Conservation (phyloP, 148 eudicot species). For the Silene conica region DNA sequence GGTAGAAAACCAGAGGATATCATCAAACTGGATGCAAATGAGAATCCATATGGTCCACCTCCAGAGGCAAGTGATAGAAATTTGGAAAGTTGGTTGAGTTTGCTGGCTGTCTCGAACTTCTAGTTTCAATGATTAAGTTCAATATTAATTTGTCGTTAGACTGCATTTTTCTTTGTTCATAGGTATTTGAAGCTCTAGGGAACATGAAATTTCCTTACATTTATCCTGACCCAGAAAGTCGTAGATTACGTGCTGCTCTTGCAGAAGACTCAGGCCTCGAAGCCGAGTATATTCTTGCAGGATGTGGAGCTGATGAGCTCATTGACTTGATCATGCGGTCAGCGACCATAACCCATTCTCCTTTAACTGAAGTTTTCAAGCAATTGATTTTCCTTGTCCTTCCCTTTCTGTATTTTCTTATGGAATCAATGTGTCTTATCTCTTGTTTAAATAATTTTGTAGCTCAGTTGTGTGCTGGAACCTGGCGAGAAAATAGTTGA, state of each 20-base stretch:
- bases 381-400: neutral
- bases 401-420: neutral
- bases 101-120: neutral
- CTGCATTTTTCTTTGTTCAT: conserved; percentile 20
- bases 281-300: conserved; percentile 79
- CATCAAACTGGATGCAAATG: conserved; percentile 89
- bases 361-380: neutral
- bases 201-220: conserved; percentile 78
- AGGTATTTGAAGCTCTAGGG: conserved; percentile 91
- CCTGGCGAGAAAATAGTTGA: conserved; percentile 96
- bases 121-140: neutral
- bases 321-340: conserved; percentile 98
- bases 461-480: conserved; percentile 86
- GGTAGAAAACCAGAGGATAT: conserved; percentile 97
- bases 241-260: conserved; percentile 85
- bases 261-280: conserved; percentile 91
- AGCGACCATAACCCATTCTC: conserved; percentile 25
- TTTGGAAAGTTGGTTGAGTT: neutral
- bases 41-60: conserved; percentile 96
- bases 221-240: conserved; percentile 96
- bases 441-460: conserved; percentile 27
- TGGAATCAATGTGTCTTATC: conserved; percentile 16
- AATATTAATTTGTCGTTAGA: neutral
- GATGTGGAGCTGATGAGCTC: conserved; percentile 97
- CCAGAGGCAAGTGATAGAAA: conserved; percentile 69